Percentiles rank a stretch among this genome's conserved stretches.
Conservation (phyloP, 768 basidiomycete species). For the Rhizopogon vinicolor region DNA sequence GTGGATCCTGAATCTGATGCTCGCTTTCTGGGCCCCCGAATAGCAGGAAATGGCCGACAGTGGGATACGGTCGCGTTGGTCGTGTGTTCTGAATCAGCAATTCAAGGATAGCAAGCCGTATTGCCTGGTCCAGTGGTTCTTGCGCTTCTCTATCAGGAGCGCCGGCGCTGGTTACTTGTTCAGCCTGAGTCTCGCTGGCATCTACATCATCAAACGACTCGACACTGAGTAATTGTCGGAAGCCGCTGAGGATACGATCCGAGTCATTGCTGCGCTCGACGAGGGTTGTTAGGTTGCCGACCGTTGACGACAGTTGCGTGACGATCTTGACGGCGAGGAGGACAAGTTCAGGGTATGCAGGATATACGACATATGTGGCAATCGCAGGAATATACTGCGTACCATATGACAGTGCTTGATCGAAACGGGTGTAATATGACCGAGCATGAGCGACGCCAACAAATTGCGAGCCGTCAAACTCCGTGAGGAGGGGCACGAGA, state of each 20-base stretch:
- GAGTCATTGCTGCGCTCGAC: conserved; percentile 81
- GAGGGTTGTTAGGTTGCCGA: conserved; percentile 71
- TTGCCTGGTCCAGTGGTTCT: conserved; percentile 58
- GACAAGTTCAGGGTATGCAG: conserved; percentile 66
- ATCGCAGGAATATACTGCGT: conserved; percentile 75
- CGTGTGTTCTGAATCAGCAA: conserved; percentile 76
- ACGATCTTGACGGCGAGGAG: conserved; percentile 80
- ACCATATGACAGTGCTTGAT: conserved; percentile 68
- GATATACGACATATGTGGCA: conserved; percentile 70
- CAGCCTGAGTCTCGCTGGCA: conserved; percentile 53
- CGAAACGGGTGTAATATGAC: conserved; percentile 69
- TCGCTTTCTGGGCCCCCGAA: conserved; percentile 62
- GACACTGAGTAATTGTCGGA: conserved; percentile 57
- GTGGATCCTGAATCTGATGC: conserved; percentile 72
- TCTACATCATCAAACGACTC: conserved; percentile 62
- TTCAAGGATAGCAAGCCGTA: conserved; percentile 73
- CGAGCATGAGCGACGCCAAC: conserved; percentile 55
- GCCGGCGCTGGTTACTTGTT: conserved; percentile 69
- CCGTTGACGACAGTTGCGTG: conserved; percentile 59
- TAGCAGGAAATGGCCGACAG: conserved; percentile 83
- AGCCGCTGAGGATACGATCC: conserved; percentile 79
- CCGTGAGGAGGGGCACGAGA: conserved; percentile 70
- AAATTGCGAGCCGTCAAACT: conserved; percentile 52
- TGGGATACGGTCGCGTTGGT: conserved; percentile 62
- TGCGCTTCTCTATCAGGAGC: conserved; percentile 49